phyloP scores from a whole-genome alignment of 805 yeast genomes.

The Scheffersomyces ergatensis region DNA sequence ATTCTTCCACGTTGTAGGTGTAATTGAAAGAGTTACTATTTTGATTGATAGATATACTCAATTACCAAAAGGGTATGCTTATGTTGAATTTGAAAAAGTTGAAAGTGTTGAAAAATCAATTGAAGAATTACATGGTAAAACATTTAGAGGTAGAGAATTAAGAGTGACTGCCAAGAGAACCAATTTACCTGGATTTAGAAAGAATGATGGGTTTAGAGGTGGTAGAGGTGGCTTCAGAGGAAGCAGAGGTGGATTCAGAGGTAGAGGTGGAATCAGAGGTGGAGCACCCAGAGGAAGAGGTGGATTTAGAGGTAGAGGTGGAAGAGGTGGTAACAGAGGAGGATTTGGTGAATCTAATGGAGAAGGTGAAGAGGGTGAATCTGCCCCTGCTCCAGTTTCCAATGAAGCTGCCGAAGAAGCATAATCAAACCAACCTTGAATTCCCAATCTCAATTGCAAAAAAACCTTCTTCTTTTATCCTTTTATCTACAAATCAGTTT shows the following conservation, averaged over 20 bases:
- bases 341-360: conserved; percentile 4
- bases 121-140: conserved; percentile 34
- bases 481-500: too few relatives aligned
- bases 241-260: conserved; percentile 32
- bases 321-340: conserved; percentile 3
- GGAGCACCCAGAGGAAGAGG: conserved; percentile 14
- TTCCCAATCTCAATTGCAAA: too few relatives aligned
- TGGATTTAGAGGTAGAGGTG: conserved; percentile 5
- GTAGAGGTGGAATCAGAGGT: conserved; percentile 19
- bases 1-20: conserved; percentile 44
- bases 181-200: conserved; percentile 47
- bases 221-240: conserved; percentile 29
- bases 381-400: conserved; percentile 1
- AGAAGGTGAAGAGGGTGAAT: conserved; percentile 2
- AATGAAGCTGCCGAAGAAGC: conserved; percentile 3
- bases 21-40: conserved; percentile 51
- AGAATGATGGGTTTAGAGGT: conserved; percentile 29
- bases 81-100: conserved; percentile 50
- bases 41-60: conserved; percentile 45
- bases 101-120: conserved; percentile 49
- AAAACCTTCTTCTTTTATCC: too few relatives aligned
- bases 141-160: conserved; percentile 46
- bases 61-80: conserved; percentile 59
- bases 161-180: conserved; percentile 53
- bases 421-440: too few relatives aligned